Conservation (phyloP, 2,329 filamentous ascomycete genomes). For the Aspergillus jensenii region DNA sequence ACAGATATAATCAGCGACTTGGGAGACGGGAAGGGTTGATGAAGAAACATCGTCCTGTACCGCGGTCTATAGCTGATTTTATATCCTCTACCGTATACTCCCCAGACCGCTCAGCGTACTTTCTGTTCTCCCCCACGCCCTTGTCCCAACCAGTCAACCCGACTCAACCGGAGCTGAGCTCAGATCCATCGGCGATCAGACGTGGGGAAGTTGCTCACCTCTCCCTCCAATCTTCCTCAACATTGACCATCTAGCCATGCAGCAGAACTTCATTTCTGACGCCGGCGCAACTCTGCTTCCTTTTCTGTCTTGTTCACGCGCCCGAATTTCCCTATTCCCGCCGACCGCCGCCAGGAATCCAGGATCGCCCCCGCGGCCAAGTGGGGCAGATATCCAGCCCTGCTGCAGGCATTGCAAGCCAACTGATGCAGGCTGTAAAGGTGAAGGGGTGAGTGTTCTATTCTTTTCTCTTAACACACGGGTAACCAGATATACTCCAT, state of each 20-base stretch:
- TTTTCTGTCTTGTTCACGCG: neutral
- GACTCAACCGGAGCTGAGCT: neutral
- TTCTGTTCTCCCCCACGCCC: neutral
- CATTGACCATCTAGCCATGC: neutral
- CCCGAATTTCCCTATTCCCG: neutral
- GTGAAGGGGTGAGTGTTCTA: too few relatives aligned
- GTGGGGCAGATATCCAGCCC: neutral
- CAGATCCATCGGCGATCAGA: neutral
- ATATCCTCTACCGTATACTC: neutral
- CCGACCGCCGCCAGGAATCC: neutral
- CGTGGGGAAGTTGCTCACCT: neutral
- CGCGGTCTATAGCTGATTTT: neutral
- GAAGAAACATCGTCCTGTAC: neutral
- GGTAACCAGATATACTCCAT: too few relatives aligned
- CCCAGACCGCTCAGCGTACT: constrained; percentile 1
- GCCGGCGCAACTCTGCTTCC: neutral
- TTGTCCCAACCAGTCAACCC: neutral
- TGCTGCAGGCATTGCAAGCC: neutral
- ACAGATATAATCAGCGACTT: neutral
- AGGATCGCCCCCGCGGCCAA: neutral
- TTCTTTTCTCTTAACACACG: too few relatives aligned
- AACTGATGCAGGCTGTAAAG: neutral
- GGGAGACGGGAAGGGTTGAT: neutral
- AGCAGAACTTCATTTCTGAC: neutral
- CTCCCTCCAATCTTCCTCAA: neutral